Conservation (phyloP, 2,329 filamentous ascomycete genomes). For the Aspergillus neotritici region DNA sequence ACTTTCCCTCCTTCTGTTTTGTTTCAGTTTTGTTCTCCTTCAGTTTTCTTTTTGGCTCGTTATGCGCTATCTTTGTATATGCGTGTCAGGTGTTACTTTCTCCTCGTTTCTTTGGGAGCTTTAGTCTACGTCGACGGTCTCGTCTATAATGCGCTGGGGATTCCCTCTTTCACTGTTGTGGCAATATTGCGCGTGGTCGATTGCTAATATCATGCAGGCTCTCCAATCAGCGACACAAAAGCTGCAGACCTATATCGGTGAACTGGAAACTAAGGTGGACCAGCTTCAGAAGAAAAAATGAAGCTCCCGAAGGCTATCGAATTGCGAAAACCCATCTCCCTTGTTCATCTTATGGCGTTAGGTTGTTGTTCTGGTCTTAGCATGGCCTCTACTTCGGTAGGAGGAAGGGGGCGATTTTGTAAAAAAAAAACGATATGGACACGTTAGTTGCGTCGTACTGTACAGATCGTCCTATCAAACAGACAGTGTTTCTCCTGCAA, state of each 20-base stretch:
- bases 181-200: background rate
- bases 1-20: too few species aligned
- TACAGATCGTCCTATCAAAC: too few species aligned
- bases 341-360: constrained; percentile 1
- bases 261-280: constrained; percentile 74
- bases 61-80: background rate
- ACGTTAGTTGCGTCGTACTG: too few species aligned
- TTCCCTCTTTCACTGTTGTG: background rate
- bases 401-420: background rate
- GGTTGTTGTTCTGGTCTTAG: constrained; percentile 10
- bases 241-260: constrained; percentile 75
- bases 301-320: constrained; percentile 1
- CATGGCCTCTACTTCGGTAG: constrained; percentile 2
- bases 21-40: background rate
- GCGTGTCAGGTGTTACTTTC: background rate
- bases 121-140: background rate
- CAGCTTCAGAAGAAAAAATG: constrained; percentile 63
- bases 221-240: constrained; percentile 82
- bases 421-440: too few species aligned
- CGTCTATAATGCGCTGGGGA: too few species aligned
- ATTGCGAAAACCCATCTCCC: background rate
- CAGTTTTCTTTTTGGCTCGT: constrained; percentile 2
- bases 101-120: background rate
- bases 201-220: constrained; percentile 50
- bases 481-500: background rate